Percentiles rank a stretch among this genome's conserved stretches.
Conservation (phyloP, 2,329 filamentous ascomycete species). For the Colletotrichum sp. region DNA sequence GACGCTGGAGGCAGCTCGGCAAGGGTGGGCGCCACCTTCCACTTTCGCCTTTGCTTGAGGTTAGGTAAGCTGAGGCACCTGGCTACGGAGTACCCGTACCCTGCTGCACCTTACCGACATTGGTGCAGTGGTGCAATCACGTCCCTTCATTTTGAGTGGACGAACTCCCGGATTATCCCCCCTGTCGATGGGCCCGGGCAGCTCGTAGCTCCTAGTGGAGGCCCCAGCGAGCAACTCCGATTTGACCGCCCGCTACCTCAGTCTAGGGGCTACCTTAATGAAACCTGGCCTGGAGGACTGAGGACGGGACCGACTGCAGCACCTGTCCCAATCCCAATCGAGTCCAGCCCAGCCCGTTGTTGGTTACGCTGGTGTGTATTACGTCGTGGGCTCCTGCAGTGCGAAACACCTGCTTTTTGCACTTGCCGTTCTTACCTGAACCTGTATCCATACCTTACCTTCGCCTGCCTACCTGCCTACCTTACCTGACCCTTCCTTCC, state of each 20-base stretch:
- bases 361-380: conserved; percentile 16
- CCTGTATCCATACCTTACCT: not conserved
- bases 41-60: not conserved
- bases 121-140: not conserved
- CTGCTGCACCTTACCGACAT: not conserved
- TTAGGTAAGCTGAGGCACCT: not conserved
- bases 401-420: conserved; percentile 22
- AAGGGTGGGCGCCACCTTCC: not conserved
- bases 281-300: conserved; percentile 21
- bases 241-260: conserved; percentile 12
- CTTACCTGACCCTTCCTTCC: not conserved
- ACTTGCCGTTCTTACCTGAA: not conserved
- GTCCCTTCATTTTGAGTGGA: conserved; percentile 5
- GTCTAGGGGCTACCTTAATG: conserved; percentile 14
- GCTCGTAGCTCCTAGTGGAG: not conserved
- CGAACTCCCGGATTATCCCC: conserved; percentile 15
- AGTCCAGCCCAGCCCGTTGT: conserved; percentile 4
- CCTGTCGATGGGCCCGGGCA: not conserved
- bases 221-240: conserved; percentile 10
- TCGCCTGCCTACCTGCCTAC: conserved; percentile 4
- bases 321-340: conserved; percentile 15
- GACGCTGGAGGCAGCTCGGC: not conserved
- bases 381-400: conserved; percentile 19
- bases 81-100: not conserved
- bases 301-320: not conserved